A percentile compares a stretch with the other conserved stretches of the same genome.
Evolutionary conservation across 441 rosid genomes (phyloP).

Genomic region (Pelargonium citronellum): DNA sequence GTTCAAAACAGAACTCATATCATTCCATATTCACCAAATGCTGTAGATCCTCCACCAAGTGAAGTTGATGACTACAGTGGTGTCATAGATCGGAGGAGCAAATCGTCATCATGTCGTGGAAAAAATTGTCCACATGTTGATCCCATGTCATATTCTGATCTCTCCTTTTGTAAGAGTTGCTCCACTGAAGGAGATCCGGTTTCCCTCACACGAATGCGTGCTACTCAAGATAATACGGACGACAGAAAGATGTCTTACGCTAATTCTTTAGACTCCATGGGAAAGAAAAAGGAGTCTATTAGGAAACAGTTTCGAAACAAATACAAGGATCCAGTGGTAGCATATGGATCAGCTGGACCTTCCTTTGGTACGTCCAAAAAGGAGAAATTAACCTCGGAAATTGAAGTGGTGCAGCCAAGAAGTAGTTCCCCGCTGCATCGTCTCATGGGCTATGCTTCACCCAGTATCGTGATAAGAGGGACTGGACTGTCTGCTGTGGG

Average conservation of each 20-base stretch:
- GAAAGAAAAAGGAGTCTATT: constrained; percentile 23
- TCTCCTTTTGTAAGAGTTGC: constrained; percentile 30
- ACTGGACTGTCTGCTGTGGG: constrained; percentile 15
- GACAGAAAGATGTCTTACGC: constrained; percentile 22
- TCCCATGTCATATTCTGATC: constrained; percentile 38
- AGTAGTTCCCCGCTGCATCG: constrained; percentile 66
- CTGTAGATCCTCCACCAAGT: constrained; percentile 33
- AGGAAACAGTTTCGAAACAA: constrained; percentile 25
- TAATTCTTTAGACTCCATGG: constrained; percentile 18
- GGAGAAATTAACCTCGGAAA: constrained; percentile 36
- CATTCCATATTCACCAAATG: constrained; percentile 38
- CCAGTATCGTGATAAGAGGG: constrained; percentile 38
- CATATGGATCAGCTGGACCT: constrained; percentile 27
- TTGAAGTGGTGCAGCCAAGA: constrained; percentile 33
- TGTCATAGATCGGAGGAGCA: constrained; percentile 23
- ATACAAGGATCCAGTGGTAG: constrained; percentile 27
- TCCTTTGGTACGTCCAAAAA: constrained; percentile 26
- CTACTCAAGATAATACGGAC: constrained; percentile 17
- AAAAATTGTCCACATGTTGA: constrained; percentile 28
- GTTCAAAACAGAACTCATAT: constrained; percentile 39
- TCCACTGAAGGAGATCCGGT: constrained; percentile 33
- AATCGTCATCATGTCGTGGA: constrained; percentile 31
- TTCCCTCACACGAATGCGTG: constrained; percentile 18
- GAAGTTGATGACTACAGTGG: constrained; percentile 32
- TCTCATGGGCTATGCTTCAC: constrained; percentile 82